Base-by-base conservation (phyloP, 192 early-diverging fungal genomes). In the Coemansia sp. region DNA sequence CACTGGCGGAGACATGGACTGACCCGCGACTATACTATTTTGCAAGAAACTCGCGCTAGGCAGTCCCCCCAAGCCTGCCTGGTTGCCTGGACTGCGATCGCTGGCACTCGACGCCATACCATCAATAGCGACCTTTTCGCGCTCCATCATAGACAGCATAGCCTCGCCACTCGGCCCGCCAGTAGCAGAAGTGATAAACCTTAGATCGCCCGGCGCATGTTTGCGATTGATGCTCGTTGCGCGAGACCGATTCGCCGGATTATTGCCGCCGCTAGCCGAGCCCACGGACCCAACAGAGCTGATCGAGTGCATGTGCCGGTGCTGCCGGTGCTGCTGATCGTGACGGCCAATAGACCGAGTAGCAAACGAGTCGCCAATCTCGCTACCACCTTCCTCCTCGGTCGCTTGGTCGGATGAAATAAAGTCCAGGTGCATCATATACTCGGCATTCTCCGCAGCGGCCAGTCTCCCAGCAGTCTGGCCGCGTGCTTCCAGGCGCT, bases 141-240 rank as follows among this genome's bases (percentile, higher is more conserved):
- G 63, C 22, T 67, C 71, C 59, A 76, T 67, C 71, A 81, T 73
- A 16, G 79, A 76, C 24, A 76, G 66, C 52, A 81, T 54, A 46
- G 69, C 38, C 16, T 81, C 79, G 20, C 74, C 55, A 15, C 71
- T 73, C 15, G 79, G 65, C 15, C 52, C 18, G 18, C 38, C 67
- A 46, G 67, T 63, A 18, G 44, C 36, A 20, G 66, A 61, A 24
- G 31, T 60, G 49, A 70, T 69, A 52, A 82, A 82, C 18, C 80
- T 68, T 34, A 82, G 73, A 66, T 82, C 75, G 27, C 72, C 80
- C 16, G 75, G 65, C 29, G 72, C 36, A 42, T 78, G 72, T 44
- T 72, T 77, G 12, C 72, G 66, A 59, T 68, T 73, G 34, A 78
- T 69, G 55, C 75, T 82, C 12, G 80, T 70, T 16, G 65, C 67